Evolutionary conservation across 495 filamentous ascomycete species (phyloP), one percentile per base, ranked within the genome.

Genomic region (Eremomyces bilateralis): DNA sequence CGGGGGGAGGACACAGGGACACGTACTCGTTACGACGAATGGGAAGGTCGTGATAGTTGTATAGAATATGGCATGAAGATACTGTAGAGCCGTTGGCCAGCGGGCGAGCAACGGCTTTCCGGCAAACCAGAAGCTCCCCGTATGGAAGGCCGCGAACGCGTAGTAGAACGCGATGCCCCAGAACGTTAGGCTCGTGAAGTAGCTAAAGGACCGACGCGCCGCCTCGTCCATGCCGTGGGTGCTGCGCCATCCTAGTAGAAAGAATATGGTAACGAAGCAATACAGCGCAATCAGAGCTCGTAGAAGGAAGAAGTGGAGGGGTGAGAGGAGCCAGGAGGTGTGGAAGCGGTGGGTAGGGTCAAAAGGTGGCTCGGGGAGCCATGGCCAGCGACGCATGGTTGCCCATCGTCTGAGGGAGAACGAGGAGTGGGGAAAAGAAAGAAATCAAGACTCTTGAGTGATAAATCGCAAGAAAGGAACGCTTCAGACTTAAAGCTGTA

Each of bases 141-240:
- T 79, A 56, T 90, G 80, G 15, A 67, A 31, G 3, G 68, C 56
- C 0, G 69, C 54, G 37, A 71, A 53, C 13, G 68, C 56, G 51
- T 73, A 73, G 59, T 88, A 90, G 57, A 84, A 85, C 15, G 61
- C 72, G 15, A 83, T 44, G 0, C 77, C 76, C 76, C 78, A 85
- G 59, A 76, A 84, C 3, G 72, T 76, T 33, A 78, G 52, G 48
- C 65, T 63, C 28, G 80, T 90, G 60, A 90, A 90, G 64, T 65
- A 90, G 42, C 68, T 74, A 62, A 85, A 88, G 32, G 56, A 56
- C 28, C 57, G 49, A 19, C 55, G 54, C 28, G 64, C 52, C 3
- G 21, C 34, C 6, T 34, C 8, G 33, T 54, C 51, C 2, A 47
- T 43, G 47, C 58, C 53, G 21, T 51, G 35, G 15, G 59, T 52